A percentile compares a stretch with the other conserved stretches of the same genome.
Conservation (phyloP, 805 yeast species). For the Sungouiella thailandica region DNA sequence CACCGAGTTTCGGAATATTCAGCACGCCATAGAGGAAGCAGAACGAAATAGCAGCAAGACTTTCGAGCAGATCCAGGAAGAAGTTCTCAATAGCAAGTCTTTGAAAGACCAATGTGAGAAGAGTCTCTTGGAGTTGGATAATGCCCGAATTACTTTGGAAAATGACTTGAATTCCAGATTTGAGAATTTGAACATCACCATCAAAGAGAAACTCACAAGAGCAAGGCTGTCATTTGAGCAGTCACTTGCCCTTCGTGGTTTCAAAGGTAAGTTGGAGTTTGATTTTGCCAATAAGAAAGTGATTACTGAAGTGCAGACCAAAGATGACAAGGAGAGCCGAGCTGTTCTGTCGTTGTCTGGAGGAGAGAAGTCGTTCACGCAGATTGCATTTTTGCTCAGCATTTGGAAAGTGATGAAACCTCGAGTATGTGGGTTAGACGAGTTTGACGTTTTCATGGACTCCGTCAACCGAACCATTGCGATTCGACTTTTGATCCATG, state of each 20-base stretch:
- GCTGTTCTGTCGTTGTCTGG: constrained; percentile 86
- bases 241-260: constrained; percentile 62
- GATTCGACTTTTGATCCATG: constrained; percentile 64
- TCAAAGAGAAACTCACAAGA: constrained; percentile 24
- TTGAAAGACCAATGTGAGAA: constrained; percentile 39
- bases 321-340: constrained; percentile 52
- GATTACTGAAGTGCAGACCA: constrained; percentile 57
- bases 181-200: constrained; percentile 29
- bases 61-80: constrained; percentile 49
- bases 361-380: constrained; percentile 94
- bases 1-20: constrained; percentile 42
- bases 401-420: constrained; percentile 94
- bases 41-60: constrained; percentile 52
- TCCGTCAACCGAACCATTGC: constrained; percentile 81
- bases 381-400: constrained; percentile 78
- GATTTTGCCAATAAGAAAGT: constrained; percentile 49
- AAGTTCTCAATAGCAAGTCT: constrained; percentile 41
- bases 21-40: constrained; percentile 44
- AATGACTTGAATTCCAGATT: constrained; percentile 29
- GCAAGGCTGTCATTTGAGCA: constrained; percentile 46
- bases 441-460: constrained; percentile 97
- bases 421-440: constrained; percentile 85
- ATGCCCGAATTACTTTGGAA: constrained; percentile 21
- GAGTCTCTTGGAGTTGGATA: constrained; percentile 32
- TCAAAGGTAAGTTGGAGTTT: constrained; percentile 66